phyloP scores from a whole-genome alignment of 371 early-diverging fungal species.

The Saksenaea vasiformis region DNA sequence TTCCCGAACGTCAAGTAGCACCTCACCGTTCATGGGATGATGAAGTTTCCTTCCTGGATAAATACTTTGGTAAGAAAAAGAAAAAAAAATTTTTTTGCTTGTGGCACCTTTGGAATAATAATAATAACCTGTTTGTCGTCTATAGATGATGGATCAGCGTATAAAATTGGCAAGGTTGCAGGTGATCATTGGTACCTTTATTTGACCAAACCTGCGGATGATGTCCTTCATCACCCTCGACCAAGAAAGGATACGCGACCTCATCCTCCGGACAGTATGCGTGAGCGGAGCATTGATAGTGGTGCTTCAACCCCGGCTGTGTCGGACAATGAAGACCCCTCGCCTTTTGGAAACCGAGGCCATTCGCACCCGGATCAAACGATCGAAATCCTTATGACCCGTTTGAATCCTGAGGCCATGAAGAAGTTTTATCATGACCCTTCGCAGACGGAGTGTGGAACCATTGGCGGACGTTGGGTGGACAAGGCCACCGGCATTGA shows the following conservation, averaged over 20 bases:
- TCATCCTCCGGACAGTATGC: slow-evolving; percentile 5
- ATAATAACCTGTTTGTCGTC: no score
- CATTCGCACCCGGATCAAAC: slow-evolving; percentile 77
- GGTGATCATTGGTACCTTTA: slow-evolving; percentile 96
- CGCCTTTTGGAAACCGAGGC: slow-evolving; percentile 46
- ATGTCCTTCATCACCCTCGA: slow-evolving; percentile 39
- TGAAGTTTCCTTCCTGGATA: slow-evolving; percentile 80
- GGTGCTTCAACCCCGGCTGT: slow-evolving; percentile 41
- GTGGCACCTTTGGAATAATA: background rate
- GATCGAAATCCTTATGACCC: slow-evolving; percentile 95
- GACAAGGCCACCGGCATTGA: slow-evolving; percentile 78
- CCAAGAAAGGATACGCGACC: background rate
- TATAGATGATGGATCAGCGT: slow-evolving; percentile 80
- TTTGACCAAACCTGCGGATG: slow-evolving; percentile 70
- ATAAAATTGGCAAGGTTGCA: slow-evolving; percentile 90
- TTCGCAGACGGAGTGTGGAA: slow-evolving; percentile 45
- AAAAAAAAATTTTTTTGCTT: background rate
- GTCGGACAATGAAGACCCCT: slow-evolving; percentile 32
- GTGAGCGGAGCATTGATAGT: slow-evolving; percentile 13
- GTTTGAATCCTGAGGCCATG: slow-evolving; percentile 77
- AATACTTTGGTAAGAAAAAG: slow-evolving; percentile 66
- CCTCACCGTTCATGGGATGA: slow-evolving; percentile 91
- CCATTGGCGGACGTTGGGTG: slow-evolving; percentile 62
- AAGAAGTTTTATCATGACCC: slow-evolving; percentile 68
- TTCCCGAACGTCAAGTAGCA: slow-evolving; percentile 87